Conservation (phyloP, 192 early-diverging fungal genomes). For the Coemansia reversa region DNA sequence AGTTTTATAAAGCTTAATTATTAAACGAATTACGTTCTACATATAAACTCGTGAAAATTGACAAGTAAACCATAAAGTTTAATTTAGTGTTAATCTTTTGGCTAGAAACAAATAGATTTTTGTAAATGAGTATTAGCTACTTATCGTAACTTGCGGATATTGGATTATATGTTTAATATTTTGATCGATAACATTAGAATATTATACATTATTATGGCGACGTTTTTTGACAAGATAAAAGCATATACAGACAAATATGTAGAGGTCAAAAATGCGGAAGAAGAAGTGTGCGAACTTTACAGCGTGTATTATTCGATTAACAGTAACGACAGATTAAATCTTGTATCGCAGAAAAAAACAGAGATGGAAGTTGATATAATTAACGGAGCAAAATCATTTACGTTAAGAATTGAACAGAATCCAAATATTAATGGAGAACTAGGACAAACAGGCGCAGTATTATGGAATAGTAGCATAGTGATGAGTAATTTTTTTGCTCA, state of each 20-base stretch:
- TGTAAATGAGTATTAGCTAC: too few species aligned
- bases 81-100: too few species aligned
- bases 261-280: conserved; percentile 26
- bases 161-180: too few species aligned
- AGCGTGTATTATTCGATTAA: conserved; percentile 39
- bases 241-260: conserved; percentile 2
- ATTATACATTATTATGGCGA: background rate
- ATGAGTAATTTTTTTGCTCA: conserved; percentile 32
- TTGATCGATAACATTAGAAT: background rate
- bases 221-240: conserved; percentile 18
- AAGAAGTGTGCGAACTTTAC: conserved; percentile 51
- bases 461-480: conserved; percentile 53
- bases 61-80: too few species aligned
- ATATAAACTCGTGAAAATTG: too few species aligned
- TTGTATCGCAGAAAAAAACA: conserved; percentile 19
- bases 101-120: too few species aligned
- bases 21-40: too few species aligned
- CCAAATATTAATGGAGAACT: conserved; percentile 45
- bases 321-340: conserved; percentile 7
- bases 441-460: conserved; percentile 44
- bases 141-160: too few species aligned
- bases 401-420: conserved; percentile 40
- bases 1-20: too few species aligned
- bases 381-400: conserved; percentile 7
- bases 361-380: conserved; percentile 43